phyloP scores from a whole-genome alignment of 2,329 filamentous ascomycete species.

The Tolypocladium tropicale region DNA sequence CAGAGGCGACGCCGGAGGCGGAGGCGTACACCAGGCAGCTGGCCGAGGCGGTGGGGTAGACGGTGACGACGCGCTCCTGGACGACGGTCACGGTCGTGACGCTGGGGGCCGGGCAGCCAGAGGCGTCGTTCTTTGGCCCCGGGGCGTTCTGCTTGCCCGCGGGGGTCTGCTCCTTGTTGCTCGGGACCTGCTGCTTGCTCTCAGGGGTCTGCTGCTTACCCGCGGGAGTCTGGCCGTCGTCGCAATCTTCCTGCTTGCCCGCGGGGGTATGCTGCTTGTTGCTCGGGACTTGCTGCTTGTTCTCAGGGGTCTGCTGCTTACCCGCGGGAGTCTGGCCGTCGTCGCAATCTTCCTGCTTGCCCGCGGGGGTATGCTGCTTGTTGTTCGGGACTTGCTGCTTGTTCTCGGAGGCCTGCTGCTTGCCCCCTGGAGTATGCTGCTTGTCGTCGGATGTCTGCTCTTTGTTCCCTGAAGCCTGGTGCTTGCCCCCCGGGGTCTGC shows the following conservation, averaged over 20 bases:
- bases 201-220: background rate
- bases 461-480: background rate
- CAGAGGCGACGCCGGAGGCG: too few species aligned
- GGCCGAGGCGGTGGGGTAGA: background rate
- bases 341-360: too few species aligned
- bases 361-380: background rate
- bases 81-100: background rate
- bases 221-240: background rate
- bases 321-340: background rate
- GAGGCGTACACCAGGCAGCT: background rate
- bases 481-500: background rate
- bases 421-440: background rate
- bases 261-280: background rate
- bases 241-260: too few species aligned
- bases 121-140: background rate
- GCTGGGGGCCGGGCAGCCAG: background rate
- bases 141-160: background rate
- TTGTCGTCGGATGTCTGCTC: background rate
- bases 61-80: background rate
- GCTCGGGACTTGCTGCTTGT: background rate
- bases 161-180: background rate
- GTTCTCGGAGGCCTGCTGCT: background rate
- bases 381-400: background rate
- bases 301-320: background rate
- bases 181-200: background rate